Percentiles rank a stretch among this genome's conserved stretches.
Evolutionary conservation across 805 yeast species (phyloP).

Genomic region (Metschnikowia similis): DNA sequence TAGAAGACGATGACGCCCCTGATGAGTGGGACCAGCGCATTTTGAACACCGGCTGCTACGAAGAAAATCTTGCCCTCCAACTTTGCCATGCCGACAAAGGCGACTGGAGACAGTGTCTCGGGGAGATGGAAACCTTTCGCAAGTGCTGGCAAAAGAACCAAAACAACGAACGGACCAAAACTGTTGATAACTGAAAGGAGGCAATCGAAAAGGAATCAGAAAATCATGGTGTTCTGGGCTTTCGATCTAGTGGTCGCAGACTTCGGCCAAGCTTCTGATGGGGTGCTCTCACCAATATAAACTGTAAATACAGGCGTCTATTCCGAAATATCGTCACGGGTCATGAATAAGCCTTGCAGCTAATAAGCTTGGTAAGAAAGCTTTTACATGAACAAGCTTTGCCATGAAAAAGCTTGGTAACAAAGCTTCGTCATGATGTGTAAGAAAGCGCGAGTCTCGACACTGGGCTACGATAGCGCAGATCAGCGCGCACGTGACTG

Average conservation of each 20-base stretch:
- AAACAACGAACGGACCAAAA: constrained; percentile 47
- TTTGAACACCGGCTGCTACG: constrained; percentile 69
- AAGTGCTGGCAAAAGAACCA: constrained; percentile 60
- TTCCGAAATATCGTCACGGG: too few species aligned
- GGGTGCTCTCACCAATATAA: too few species aligned
- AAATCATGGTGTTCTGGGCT: too few species aligned
- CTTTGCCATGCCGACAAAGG: constrained; percentile 77
- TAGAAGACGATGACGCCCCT: constrained; percentile 49
- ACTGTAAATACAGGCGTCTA: too few species aligned
- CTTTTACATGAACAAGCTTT: too few species aligned
- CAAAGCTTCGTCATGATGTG: background rate
- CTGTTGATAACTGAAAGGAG: constrained; percentile 27
- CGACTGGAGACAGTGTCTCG: constrained; percentile 65
- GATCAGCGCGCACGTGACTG: constrained; percentile 2
- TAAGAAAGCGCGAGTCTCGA: background rate
- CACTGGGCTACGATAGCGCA: background rate
- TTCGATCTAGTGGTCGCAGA: too few species aligned
- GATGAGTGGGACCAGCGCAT: constrained; percentile 78
- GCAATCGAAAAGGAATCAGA: too few species aligned
- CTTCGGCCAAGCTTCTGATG: too few species aligned
- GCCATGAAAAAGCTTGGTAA: too few species aligned
- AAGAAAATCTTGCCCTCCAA: constrained; percentile 65
- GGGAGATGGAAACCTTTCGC: constrained; percentile 58
- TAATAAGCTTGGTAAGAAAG: too few species aligned
- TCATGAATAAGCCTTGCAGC: too few species aligned